Evolutionary conservation across 2,329 filamentous ascomycete genomes (phyloP), one percentile per base, ranked within the genome.

Genomic region (Scedosporium apiospermum): DNA sequence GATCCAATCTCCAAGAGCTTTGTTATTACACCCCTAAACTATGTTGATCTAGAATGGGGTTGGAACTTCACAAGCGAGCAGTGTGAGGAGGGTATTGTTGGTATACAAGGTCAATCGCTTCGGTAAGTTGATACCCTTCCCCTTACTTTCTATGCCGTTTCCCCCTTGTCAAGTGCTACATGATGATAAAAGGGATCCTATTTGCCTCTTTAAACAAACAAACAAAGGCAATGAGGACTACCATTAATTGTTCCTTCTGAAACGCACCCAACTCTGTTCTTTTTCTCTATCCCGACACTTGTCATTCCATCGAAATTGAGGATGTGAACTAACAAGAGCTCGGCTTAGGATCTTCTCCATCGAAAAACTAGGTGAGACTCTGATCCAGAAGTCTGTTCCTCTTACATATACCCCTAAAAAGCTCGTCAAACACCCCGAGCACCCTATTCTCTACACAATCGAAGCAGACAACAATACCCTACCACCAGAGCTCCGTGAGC

Each of bases 11-110:
- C 89, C 30, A 91, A 90, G 70, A 88, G 88, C 44, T 96, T 97
- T 70, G 91, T 96, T 76, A 87, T 98, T 67, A 97, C 93, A 1
- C 95, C 96, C 0, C 77, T 99, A 34, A 91, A 90, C 73, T 97
- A 96, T 70, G 87, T 88, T 61, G 87, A 89, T 49, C 83, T 99
- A 30, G 92, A 96, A 73, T 97, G 91, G 81, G 93, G 90, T 3
- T 96, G 93, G 88, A 96, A 95, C 69, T 98, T 99, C 72, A 93
- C 90, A 73, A 96, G 93, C 71, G 91, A 96, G 72, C 90, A 96
- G 73, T 96, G 93, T 69, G 87, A 89, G 53, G 90, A 97, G 75
- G 93, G 93, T 63, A 93, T 97, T 81, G 93, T 97, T 62, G 93
- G 92, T 64, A 93, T 97, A 65, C 90, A 96, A 76, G 91, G 88